A percentile compares a stretch with the other conserved stretches of the same genome.
These are phyloP conservation scores for Yamadazyma endophytica DNA, from an alignment of 805 yeast genomes.

Conservation along the genomic window DNA sequence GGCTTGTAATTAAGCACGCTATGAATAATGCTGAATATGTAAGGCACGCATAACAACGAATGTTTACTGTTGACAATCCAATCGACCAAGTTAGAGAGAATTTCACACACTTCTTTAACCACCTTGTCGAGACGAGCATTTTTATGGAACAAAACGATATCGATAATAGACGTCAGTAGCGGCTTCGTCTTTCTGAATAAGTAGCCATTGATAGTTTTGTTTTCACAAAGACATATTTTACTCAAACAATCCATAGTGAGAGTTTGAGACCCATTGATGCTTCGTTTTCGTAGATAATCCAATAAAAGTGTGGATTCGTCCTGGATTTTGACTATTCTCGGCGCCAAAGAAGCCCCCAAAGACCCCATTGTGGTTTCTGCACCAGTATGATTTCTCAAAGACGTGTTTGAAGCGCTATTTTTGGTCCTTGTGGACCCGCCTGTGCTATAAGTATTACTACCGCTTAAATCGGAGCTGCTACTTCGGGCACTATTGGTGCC, in stretches of 20 bases:
- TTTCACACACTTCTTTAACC: too few relatives aligned
- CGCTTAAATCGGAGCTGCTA: too few relatives aligned
- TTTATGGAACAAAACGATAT: too few relatives aligned
- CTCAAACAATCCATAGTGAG: slow-evolving; percentile 28
- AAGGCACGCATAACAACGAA: too few relatives aligned
- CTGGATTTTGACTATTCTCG: slow-evolving; percentile 19
- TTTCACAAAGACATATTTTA: slow-evolving; percentile 25
- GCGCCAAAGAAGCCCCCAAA: slow-evolving; percentile 1
- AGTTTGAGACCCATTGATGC: slow-evolving; percentile 32
- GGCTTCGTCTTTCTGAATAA: too few relatives aligned
- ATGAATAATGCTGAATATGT: slow-evolving; percentile 53
- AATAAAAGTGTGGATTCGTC: slow-evolving; percentile 31
- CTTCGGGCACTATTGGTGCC: too few relatives aligned
- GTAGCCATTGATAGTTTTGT: slow-evolving; percentile 14
- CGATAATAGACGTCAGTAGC: too few relatives aligned
- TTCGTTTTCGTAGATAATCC: slow-evolving; percentile 32
- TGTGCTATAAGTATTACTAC: too few relatives aligned
- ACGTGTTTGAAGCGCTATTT: too few relatives aligned
- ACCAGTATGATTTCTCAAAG: not conserved
- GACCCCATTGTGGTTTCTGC: not conserved
- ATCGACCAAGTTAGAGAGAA: too few relatives aligned
- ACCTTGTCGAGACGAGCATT: too few relatives aligned
- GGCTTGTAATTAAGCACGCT: slow-evolving; percentile 57
- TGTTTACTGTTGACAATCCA: too few relatives aligned
- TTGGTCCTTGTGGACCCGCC: not conserved